Evolutionary conservation across 257 asterid genomes (phyloP), one percentile per base, ranked within the genome.

Genomic region (Solanum commersonii): DNA sequence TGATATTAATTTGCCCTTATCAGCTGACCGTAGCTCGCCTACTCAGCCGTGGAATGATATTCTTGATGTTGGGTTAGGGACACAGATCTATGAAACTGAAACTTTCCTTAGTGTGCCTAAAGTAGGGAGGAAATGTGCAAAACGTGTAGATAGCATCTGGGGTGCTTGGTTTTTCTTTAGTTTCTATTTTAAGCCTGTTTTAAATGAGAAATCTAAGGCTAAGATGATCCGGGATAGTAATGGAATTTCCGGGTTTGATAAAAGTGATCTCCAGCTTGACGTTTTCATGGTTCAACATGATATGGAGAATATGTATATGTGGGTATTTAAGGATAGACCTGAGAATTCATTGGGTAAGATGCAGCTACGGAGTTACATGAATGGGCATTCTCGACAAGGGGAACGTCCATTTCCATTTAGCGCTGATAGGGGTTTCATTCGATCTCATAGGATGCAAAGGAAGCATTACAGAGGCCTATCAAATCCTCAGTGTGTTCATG

Each of bases 101-200:
- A 92, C 87, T 78, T 90, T 92, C 29, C 89, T 92, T 68, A 89
- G 87, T 68, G 90, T 88, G 59, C 92, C 97, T 12, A 95, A 95
- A 85, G 87, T 86, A 37, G 96, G 92, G 42, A 83, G 94, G 77
- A 93, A 93, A 85, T 92, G 94, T 78, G 94, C 93, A 0, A 95
- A 94, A 86, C 89, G 96, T 74, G 83, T 93, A 59, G 98, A 95
- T 79, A 92, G 94, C 88, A 92, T 94, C 12, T 95, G 98, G 98
- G 97, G 98, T 2, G 98, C 98, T 27, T 95, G 98, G 98, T 92
- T 94, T 85, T 95, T 95, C 92, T 95, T 95, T 91, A 95, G 92
- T 89, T 95, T 92, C 77, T 95, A 94, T 91, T 95, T 95, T 78
- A 95, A 94, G 92, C 98, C 98, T 0, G 98, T 95, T 20, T 74